A percentile compares a stretch with the other conserved stretches of the same genome.
Evolutionary conservation across 2,329 filamentous ascomycete species (phyloP).

Genomic region (Fusarium redolens): DNA sequence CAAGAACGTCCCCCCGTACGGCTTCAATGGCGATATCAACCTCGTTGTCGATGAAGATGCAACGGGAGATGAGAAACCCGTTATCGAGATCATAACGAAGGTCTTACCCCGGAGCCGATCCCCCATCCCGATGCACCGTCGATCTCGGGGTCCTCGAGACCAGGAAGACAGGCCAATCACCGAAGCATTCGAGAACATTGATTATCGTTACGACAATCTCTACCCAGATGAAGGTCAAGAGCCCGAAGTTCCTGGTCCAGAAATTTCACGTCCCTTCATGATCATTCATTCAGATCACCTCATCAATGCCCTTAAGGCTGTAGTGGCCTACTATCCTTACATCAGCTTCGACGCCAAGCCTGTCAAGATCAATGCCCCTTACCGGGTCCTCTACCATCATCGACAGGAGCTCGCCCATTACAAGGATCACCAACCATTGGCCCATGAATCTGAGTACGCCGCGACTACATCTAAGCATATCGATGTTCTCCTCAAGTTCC

Average conservation of each 20-base stretch:
- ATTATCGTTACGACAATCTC: slow-evolving; percentile 44
- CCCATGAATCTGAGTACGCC: slow-evolving; percentile 56
- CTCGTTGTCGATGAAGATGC: slow-evolving; percentile 27
- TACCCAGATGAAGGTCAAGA: slow-evolving; percentile 41
- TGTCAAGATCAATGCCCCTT: slow-evolving; percentile 58
- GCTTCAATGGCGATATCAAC: slow-evolving; percentile 40
- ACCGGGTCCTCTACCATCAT: slow-evolving; percentile 61
- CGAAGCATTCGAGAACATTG: slow-evolving; percentile 41
- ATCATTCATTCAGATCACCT: slow-evolving; percentile 58
- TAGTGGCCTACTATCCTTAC: slow-evolving; percentile 61
- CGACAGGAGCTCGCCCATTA: slow-evolving; percentile 55
- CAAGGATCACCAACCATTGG: slow-evolving; percentile 54
- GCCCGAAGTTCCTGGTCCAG: slow-evolving; percentile 41
- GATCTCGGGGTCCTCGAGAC: slow-evolving; percentile 2
- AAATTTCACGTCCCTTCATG: slow-evolving; percentile 53
- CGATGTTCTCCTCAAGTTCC: slow-evolving; percentile 57
- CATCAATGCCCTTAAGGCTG: slow-evolving; percentile 59
- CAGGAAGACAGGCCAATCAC: slow-evolving; percentile 47
- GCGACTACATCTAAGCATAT: slow-evolving; percentile 57
- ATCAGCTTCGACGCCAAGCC: slow-evolving; percentile 51
- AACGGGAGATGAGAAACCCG: slow-evolving; percentile 44
- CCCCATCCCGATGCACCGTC: background rate
- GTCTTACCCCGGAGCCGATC: slow-evolving; percentile 44
- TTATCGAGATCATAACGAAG: slow-evolving; percentile 58
- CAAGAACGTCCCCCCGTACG: slow-evolving; percentile 47